Conservation (phyloP, 176 grass and related monocot species). For the Triticum aestivum region IWGSC_CS_RefSeq_v2.1 NC_057794.1:425764753-425765252, state of each 20-base stretch:
- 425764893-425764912: slow-evolving; percentile 50
- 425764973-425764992: background rate
- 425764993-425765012: background rate
- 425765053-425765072: background rate
- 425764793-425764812: slow-evolving; percentile 46
- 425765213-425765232: too few species aligned
- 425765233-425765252: too few species aligned
- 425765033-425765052: background rate
- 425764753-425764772: slow-evolving; percentile 37
- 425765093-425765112: background rate
- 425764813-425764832: slow-evolving; percentile 11
- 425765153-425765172: background rate
- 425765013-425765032: background rate
- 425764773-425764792: slow-evolving; percentile 29
- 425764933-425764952: background rate
- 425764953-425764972: background rate
- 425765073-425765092: background rate
- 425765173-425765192: background rate
- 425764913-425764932: slow-evolving; percentile 1
- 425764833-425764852: background rate
- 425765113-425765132: background rate
- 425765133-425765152: background rate
- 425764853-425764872: slow-evolving; percentile 32
- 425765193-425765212: too few species aligned
- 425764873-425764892: slow-evolving; percentile 36